Evolutionary conservation across 495 filamentous ascomycete species (phyloP).

Genomic region (Hyaloscypha variabilis): DNA sequence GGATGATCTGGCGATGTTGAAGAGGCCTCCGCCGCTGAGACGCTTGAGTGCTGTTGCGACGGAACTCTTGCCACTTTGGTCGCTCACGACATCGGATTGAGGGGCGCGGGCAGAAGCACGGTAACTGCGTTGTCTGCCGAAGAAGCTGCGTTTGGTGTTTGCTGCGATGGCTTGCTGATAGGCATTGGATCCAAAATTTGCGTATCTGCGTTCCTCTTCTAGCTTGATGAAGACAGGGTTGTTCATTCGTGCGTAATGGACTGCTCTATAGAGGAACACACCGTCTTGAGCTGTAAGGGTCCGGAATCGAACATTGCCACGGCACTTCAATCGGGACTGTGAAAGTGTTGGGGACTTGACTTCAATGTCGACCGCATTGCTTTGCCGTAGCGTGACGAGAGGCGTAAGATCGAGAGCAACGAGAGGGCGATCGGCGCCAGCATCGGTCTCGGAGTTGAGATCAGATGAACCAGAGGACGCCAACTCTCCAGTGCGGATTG

Average conservation of each 20-base stretch:
- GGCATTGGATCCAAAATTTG: slow-evolving; percentile 46
- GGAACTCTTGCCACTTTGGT: slow-evolving; percentile 41
- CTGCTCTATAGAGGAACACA: slow-evolving; percentile 75
- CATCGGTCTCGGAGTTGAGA: not conserved
- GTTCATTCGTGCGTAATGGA: slow-evolving; percentile 81
- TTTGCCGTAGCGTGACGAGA: slow-evolving; percentile 81
- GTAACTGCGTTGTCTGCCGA: slow-evolving; percentile 63
- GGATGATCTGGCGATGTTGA: slow-evolving; percentile 71
- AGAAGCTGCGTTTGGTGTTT: slow-evolving; percentile 42
- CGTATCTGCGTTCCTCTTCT: slow-evolving; percentile 58
- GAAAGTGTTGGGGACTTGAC: slow-evolving; percentile 80
- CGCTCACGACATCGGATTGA: slow-evolving; percentile 30
- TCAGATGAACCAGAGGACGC: slow-evolving; percentile 13
- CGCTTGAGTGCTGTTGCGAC: slow-evolving; percentile 64
- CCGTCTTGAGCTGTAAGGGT: slow-evolving; percentile 76
- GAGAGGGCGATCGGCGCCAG: slow-evolving; percentile 52
- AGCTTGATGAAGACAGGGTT: slow-evolving; percentile 88
- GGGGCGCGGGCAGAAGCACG: slow-evolving; percentile 56
- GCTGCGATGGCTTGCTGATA: slow-evolving; percentile 10
- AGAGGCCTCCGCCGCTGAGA: slow-evolving; percentile 44
- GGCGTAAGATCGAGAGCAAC: slow-evolving; percentile 85
- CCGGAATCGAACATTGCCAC: slow-evolving; percentile 76
- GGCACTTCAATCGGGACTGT: slow-evolving; percentile 62
- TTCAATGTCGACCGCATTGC: slow-evolving; percentile 90
- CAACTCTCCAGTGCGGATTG: slow-evolving; percentile 40